Evolutionary conservation across 179 eudicot genomes (phyloP).

Genomic region (Spinacia oleracea): DNA sequence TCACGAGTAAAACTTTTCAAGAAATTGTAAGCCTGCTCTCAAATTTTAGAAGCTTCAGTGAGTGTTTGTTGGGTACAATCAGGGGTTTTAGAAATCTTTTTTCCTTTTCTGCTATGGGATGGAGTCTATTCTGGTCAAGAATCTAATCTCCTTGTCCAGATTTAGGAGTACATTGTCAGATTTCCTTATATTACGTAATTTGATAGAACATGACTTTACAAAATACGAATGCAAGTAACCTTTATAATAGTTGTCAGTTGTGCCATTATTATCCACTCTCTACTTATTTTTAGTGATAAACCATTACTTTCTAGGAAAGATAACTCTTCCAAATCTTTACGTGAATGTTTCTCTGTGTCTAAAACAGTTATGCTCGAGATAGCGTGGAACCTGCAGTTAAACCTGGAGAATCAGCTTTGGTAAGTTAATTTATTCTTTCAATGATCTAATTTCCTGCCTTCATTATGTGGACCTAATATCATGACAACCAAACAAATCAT

Average conservation of each 20-base stretch:
- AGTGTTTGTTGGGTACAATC: background rate
- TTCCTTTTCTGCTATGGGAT: too few relatives aligned
- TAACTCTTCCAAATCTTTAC: background rate
- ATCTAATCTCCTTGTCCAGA: too few relatives aligned
- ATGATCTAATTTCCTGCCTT: background rate
- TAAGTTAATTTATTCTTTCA: slow-evolving; percentile 33
- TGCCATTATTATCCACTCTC: too few relatives aligned
- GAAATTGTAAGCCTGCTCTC: background rate
- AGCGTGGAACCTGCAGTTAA: slow-evolving; percentile 83
- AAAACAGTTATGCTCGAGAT: slow-evolving; percentile 84
- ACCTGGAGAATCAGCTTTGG: slow-evolving; percentile 93
- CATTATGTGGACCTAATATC: background rate
- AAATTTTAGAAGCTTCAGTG: too few relatives aligned
- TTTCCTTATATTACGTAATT: too few relatives aligned
- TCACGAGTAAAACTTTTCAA: background rate
- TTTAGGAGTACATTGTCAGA: background rate
- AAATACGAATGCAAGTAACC: too few relatives aligned
- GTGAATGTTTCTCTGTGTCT: slow-evolving; percentile 8
- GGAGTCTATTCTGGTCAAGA: background rate
- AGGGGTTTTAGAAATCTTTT: background rate
- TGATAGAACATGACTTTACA: background rate
- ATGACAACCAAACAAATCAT: background rate
- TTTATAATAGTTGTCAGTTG: background rate
- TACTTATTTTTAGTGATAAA: too few relatives aligned
- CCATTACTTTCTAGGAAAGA: too few relatives aligned